phyloP scores from a whole-genome alignment of 2,329 filamentous ascomycete species.

The Acephala macrosclerotiorum region DNA sequence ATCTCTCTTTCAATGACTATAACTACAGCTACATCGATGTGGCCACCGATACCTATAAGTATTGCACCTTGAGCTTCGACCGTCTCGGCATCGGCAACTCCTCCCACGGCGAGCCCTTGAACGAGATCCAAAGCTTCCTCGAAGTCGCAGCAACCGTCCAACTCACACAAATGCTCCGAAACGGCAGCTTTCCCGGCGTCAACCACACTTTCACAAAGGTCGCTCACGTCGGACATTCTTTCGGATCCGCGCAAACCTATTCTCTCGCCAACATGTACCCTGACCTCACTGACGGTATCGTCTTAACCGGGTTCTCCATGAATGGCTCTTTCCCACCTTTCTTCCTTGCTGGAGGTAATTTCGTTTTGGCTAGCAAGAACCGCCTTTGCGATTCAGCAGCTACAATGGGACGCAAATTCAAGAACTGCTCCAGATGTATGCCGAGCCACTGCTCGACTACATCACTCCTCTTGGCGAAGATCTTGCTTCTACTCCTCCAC shows the following conservation, averaged over 20 bases:
- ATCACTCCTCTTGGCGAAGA: conserved; percentile 21
- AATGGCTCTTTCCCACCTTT: conserved; percentile 52
- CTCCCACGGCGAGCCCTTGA: conserved; percentile 63
- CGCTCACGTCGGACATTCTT: conserved; percentile 70
- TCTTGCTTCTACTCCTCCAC: conserved; percentile 33
- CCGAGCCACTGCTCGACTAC: conserved; percentile 23
- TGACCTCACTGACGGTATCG: conserved; percentile 60
- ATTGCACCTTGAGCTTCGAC: conserved; percentile 67
- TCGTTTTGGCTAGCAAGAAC: conserved; percentile 50
- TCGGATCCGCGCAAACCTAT: conserved; percentile 66
- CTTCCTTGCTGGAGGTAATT: conserved; percentile 55
- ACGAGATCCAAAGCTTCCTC: conserved; percentile 63
- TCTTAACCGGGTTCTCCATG: conserved; percentile 66
- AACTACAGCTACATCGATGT: conserved; percentile 68
- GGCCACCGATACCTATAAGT: conserved; percentile 61
- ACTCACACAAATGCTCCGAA: conserved; percentile 58
- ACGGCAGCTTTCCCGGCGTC: conserved; percentile 53
- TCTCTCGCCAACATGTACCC: conserved; percentile 60
- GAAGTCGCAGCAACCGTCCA: conserved; percentile 64
- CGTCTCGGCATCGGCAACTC: conserved; percentile 67
- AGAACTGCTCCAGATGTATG: conserved; percentile 29
- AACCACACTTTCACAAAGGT: conserved; percentile 49
- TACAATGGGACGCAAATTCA: conserved; percentile 33
- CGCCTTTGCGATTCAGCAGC: conserved; percentile 47
- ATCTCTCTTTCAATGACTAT: conserved; percentile 61